Evolutionary conservation across 257 asterid genomes (phyloP).

Genomic region (Fraxinus cuspidata): DNA sequence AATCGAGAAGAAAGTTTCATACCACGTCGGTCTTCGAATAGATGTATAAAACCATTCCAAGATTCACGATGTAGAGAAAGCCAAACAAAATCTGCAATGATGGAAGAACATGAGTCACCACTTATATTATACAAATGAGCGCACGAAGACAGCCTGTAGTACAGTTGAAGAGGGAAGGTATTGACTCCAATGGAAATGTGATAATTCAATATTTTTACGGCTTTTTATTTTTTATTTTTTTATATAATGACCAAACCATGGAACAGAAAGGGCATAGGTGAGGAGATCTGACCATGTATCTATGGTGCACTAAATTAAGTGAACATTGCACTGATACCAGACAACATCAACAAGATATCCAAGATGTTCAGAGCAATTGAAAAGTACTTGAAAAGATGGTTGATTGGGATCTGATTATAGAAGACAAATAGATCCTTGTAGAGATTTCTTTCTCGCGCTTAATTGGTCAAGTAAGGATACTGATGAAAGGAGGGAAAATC

Average conservation of each 20-base stretch:
- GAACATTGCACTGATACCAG: not conserved
- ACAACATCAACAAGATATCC: not conserved
- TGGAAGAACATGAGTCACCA: constrained; percentile 23
- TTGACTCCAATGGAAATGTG: not conserved
- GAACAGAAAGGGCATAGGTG: not conserved
- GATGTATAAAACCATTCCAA: constrained; percentile 70
- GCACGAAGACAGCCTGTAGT: not conserved
- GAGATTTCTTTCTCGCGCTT: not conserved
- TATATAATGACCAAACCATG: not conserved
- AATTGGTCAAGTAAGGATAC: not conserved
- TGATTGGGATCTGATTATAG: not conserved
- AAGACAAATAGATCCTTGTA: not conserved
- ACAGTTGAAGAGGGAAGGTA: not conserved
- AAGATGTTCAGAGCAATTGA: not conserved
- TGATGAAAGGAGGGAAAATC: not conserved
- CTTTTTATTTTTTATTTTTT: not conserved
- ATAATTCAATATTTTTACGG: not conserved
- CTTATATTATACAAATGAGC: not conserved
- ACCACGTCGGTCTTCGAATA: constrained; percentile 89
- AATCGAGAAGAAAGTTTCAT: constrained; percentile 29
- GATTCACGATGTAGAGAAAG: constrained; percentile 72
- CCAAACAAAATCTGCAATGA: constrained; percentile 81
- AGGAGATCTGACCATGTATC: not conserved
- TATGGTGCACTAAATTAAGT: not conserved
- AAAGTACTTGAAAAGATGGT: not conserved